A percentile compares a stretch with the other conserved stretches of the same genome.
phyloP scores from a whole-genome alignment of 129 eudicot genomes.

The Centella asiatica region DNA sequence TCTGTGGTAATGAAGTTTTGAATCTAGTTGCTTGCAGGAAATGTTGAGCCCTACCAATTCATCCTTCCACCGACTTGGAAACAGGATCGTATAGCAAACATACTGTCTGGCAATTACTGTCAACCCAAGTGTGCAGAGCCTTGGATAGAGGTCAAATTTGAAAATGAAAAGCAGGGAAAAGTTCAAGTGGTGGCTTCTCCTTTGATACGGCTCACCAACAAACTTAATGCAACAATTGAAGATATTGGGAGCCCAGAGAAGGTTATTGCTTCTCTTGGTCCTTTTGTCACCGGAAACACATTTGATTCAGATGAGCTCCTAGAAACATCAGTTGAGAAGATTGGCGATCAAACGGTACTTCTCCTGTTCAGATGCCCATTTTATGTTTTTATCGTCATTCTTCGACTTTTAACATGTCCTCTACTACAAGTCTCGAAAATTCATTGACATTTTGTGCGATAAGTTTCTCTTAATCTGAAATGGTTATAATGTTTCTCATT shows the following conservation, averaged over 20 bases:
- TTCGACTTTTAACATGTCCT: no score
- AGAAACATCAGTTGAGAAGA: conserved; percentile 72
- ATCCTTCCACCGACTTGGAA: conserved; percentile 90
- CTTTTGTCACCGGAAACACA: conserved; percentile 93
- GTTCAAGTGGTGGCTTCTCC: conserved; percentile 98
- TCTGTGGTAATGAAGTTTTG: conserved; percentile 50
- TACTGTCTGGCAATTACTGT: conserved; percentile 90
- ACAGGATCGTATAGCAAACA: conserved; percentile 84
- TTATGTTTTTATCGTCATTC: background rate
- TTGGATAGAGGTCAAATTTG: conserved; percentile 99
- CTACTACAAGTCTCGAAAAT: background rate
- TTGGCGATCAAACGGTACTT: conserved; percentile 83
- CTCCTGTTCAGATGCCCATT: background rate
- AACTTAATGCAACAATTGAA: conserved; percentile 86
- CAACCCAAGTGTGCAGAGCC: conserved; percentile 99
- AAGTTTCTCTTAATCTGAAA: background rate
- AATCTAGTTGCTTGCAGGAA: conserved; percentile 83
- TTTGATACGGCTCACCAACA: conserved; percentile 82
- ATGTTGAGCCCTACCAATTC: conserved; percentile 92
- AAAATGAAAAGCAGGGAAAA: conserved; percentile 87
- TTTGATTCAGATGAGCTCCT: conserved; percentile 79
- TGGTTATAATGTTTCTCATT: background rate
- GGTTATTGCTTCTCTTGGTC: conserved; percentile 87
- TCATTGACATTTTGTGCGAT: no score
- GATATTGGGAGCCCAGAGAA: conserved; percentile 96